Percentiles rank a stretch among this genome's conserved stretches.
These are phyloP conservation scores for Phoma herbarum DNA, from an alignment of 2,329 filamentous ascomycete species.

Conservation along the genomic window DNA sequence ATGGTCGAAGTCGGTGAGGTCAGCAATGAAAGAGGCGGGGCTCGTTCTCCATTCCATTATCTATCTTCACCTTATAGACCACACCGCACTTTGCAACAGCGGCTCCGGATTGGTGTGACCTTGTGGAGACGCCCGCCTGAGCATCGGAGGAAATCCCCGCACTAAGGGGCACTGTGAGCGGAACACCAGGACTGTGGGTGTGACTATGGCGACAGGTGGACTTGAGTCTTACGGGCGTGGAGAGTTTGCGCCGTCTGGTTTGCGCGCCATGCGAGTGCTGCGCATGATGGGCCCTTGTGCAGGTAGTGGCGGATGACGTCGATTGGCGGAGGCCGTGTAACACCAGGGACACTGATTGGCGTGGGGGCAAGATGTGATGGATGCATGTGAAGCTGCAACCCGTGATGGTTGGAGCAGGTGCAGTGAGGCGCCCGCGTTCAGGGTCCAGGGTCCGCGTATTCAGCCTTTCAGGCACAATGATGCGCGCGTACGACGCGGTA, in stretches of 20 bases:
- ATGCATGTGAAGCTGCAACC: constrained; percentile 18
- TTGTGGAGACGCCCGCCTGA: constrained; percentile 12
- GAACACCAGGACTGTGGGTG: constrained; percentile 15
- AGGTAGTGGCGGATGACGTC: constrained; percentile 20
- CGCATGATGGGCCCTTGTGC: constrained; percentile 19
- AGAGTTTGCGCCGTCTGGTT: constrained; percentile 13
- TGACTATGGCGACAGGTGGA: constrained; percentile 11
- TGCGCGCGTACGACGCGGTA: constrained; percentile 4
- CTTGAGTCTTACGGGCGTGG: constrained; percentile 16
- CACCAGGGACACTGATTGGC: constrained; percentile 12
- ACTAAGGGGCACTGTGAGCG: constrained; percentile 8
- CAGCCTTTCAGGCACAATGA: not conserved
- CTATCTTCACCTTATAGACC: constrained; percentile 14
- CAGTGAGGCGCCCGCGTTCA: constrained; percentile 11
- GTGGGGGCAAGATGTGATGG: constrained; percentile 5
- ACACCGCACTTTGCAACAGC: constrained; percentile 20
- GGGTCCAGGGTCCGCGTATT: constrained; percentile 8
- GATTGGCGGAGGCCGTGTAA: constrained; percentile 1
- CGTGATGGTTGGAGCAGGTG: constrained; percentile 6
- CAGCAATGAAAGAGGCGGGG: constrained; percentile 22
- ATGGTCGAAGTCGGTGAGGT: constrained; percentile 19
- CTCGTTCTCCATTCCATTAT: constrained; percentile 23
- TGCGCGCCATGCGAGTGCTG: constrained; percentile 12
- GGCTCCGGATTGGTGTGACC: constrained; percentile 18
- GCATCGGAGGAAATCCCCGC: constrained; percentile 9